phyloP scores from a whole-genome alignment of 2,329 filamentous ascomycete genomes.

The Colletotrichum godetiae region DNA sequence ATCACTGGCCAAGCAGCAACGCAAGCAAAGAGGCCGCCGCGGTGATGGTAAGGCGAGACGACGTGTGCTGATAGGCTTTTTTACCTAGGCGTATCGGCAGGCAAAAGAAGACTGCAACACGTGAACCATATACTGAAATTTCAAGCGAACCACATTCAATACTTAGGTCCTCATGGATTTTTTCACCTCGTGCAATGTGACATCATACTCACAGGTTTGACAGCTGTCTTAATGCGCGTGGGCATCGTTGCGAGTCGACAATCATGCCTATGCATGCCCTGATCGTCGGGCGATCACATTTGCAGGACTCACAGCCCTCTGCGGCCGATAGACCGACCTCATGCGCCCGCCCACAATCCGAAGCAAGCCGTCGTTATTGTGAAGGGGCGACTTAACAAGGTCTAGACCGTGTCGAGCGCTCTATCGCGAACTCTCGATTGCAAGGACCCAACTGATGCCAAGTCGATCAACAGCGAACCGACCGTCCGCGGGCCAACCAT shows the following conservation, averaged over 20 bases:
- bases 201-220: neutral
- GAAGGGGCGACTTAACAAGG: slow-evolving; percentile 7
- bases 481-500: slow-evolving; percentile 3
- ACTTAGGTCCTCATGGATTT: neutral
- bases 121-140: slow-evolving; percentile 35
- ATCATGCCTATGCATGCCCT: neutral
- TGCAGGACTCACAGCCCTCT: slow-evolving; percentile 23
- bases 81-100: slow-evolving; percentile 57
- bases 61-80: slow-evolving; percentile 46
- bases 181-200: slow-evolving; percentile 14
- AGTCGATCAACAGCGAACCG: neutral
- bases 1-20: slow-evolving; percentile 17
- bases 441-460: neutral
- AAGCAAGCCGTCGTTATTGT: neutral
- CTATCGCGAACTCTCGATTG: neutral
- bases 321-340: slow-evolving; percentile 8
- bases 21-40: slow-evolving; percentile 17
- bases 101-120: slow-evolving; percentile 48
- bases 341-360: slow-evolving; percentile 4
- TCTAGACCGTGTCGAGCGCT: slow-evolving; percentile 11
- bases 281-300: neutral
- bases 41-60: neutral
- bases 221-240: neutral
- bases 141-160: slow-evolving; percentile 17
- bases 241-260: neutral